Evolutionary conservation across 768 basidiomycete species (phyloP).

Genomic region (Suillus subalutaceus): DNA sequence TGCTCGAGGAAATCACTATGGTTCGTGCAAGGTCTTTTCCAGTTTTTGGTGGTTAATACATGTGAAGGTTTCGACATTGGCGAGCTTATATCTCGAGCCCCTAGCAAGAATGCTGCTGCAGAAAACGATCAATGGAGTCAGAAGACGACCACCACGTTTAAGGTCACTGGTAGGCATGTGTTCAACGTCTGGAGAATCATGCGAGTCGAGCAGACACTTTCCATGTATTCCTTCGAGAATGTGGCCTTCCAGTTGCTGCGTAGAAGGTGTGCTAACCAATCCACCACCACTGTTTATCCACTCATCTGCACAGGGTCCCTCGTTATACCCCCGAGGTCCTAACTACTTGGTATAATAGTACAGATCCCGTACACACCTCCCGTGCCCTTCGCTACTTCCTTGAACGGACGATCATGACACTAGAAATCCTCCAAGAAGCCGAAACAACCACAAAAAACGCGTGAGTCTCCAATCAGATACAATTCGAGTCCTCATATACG

Average conservation of each 20-base stretch:
- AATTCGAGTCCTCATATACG: background rate
- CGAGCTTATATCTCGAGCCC: constrained; percentile 78
- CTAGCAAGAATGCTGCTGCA: constrained; percentile 39
- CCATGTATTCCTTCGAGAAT: constrained; percentile 88
- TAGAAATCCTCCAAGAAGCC: constrained; percentile 80
- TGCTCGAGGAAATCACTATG: constrained; percentile 62
- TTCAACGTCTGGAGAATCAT: constrained; percentile 93
- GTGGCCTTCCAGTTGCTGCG: constrained; percentile 81
- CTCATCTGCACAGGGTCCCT: constrained; percentile 59
- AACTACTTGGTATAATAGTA: constrained; percentile 68
- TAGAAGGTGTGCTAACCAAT: constrained; percentile 54
- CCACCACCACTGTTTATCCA: constrained; percentile 3
- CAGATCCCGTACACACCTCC: constrained; percentile 54
- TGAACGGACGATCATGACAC: constrained; percentile 64
- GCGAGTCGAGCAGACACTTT: constrained; percentile 78
- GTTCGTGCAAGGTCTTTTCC: constrained; percentile 38
- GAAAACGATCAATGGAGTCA: constrained; percentile 70
- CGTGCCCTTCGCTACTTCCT: constrained; percentile 65
- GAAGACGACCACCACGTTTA: constrained; percentile 79
- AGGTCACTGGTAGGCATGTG: constrained; percentile 85
- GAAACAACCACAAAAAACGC: constrained; percentile 90
- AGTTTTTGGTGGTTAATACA: constrained; percentile 9
- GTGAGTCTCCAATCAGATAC: constrained; percentile 40
- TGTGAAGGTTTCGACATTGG: constrained; percentile 66
- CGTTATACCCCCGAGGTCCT: constrained; percentile 65